Evolutionary conservation across 768 basidiomycete genomes (phyloP), one percentile per base, ranked within the genome.

Genomic region (Tephrocybe sp.): DNA sequence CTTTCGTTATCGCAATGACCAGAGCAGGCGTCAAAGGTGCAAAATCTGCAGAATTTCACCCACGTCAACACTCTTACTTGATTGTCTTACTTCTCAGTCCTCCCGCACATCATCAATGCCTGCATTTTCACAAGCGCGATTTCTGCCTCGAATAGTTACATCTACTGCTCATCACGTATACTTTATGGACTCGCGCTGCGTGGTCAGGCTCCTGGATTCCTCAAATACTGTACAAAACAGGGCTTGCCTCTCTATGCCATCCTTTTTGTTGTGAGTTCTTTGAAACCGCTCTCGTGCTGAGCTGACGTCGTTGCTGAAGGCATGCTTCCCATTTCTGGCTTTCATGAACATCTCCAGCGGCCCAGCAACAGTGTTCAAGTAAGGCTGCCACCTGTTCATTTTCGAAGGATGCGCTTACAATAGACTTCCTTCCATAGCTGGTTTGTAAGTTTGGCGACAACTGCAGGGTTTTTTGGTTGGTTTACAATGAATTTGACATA

Each of bases 1-100:
- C 92, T 2, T 95, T 89, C 67, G 91, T 93, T 48, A 85, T 93
- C 55, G 91, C 89, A 16, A 83, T 93, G 57, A 76, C 69, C 39
- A 75, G 78, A 35, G 85, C 87, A 0, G 87, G 89, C 10, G 79
- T 91, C 62, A 83, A 79, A 70, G 82, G 78, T 78, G 36, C 5
- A 58, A 33, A 40, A 46, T 32, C 19, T 44, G 14, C 10, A n/a
- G 31, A 19, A 19, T 31, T 17, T 17, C 12, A 26, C 23, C 32
- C 6, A 17, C 26, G 34, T 7, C 33, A 20, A 35, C 31, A 20
- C 31, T 8, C 20, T 16, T 36, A 22, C 6, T 2, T 30, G 31
- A 39, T 17, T 20, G 16, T 43, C 60, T 32, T 56, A 36, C 35
- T 36, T 4, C 35, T 65, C 32, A 76, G 82, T 74, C 9, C 71